Evolutionary conservation across 2,329 filamentous ascomycete genomes (phyloP), one percentile per base, ranked within the genome.

Genomic region (Fusarium anguioides): DNA sequence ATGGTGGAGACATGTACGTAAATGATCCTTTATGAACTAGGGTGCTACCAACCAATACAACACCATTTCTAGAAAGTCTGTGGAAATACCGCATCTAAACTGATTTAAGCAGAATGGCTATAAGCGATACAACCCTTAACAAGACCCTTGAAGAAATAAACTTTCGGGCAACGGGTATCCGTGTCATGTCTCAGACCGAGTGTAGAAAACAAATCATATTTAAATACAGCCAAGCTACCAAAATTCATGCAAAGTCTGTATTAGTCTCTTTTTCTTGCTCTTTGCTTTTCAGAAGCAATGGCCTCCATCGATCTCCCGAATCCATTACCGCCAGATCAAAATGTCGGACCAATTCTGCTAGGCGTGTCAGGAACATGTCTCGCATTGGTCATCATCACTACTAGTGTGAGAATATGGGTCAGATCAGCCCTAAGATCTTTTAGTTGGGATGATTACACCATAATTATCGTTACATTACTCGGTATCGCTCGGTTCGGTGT

Each of bases 371-470:
- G 72, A 21, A 64, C 72, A n/a, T 69, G 80, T 42, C 71, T 77
- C 18, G 57, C 67, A 26, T 68, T 80, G 24, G 72, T 75, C 39
- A 58, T 77, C 57, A 50, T 74, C 60, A 77, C 77, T 5, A 78
- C 76, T 15, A 40, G 52, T 18, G 52, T 80, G 8, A 74, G 77
- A 27, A 52, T 77, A 10, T 78, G 72, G 60, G 76, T 77, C 9
- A 70, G 77, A 9, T 69, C 60, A 14, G 56, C 59, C 18, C 69
- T 74, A n/a, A 72, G 70, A 18, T 73, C 68, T 5, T 35, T 77
- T 6, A 75, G 77, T 31, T 77, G 74, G 76, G 80, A 81, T 65
- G 80, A 81, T 63, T 77, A 76, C 40, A 74, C 75, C 21, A 79
- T 80, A 42, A 37, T 64, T n/a, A 21, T 73, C 10, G 75, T 73